A percentile compares a stretch with the other conserved stretches of the same genome.
Evolutionary conservation across 2,329 filamentous ascomycete species (phyloP).

Genomic region (Trichoderma sp.): DNA sequence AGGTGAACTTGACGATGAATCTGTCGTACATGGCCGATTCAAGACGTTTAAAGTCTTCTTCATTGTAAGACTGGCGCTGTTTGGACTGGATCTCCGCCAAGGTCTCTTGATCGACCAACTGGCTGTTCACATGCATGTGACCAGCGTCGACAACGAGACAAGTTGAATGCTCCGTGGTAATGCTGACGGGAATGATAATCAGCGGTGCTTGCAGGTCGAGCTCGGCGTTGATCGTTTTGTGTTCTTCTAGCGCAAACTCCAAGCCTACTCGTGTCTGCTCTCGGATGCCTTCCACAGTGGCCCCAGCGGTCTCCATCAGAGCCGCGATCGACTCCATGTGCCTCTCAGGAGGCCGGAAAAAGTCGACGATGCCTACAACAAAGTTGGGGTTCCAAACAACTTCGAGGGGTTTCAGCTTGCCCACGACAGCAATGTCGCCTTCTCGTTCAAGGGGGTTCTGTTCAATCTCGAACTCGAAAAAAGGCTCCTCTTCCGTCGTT

Average conservation of each 20-base stretch:
- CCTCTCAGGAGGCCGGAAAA: conserved; percentile 92
- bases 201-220: conserved; percentile 93
- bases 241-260: conserved; percentile 93
- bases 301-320: conserved; percentile 91
- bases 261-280: conserved; percentile 95
- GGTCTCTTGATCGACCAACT: conserved; percentile 88
- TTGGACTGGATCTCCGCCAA: conserved; percentile 88
- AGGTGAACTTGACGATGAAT: conserved; percentile 87
- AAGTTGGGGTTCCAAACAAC: conserved; percentile 97
- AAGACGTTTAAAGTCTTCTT: conserved; percentile 82
- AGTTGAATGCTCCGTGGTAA: conserved; percentile 74
- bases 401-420: conserved; percentile 92
- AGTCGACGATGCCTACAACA: conserved; percentile 84
- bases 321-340: conserved; percentile 99
- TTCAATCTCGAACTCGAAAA: conserved; percentile 91
- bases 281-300: conserved; percentile 89
- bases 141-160: conserved; percentile 95
- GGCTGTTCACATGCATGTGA: conserved; percentile 90
- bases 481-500: conserved; percentile 60
- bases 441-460: conserved; percentile 91
- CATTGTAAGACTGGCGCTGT: conserved; percentile 80
- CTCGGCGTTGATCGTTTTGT: conserved; percentile 96
- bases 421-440: conserved; percentile 84
- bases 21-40: conserved; percentile 98
- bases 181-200: conserved; percentile 93